A percentile compares a stretch with the other conserved stretches of the same genome.
Evolutionary conservation across 495 filamentous ascomycete species (phyloP).

Genomic region (Xylaria sp.): DNA sequence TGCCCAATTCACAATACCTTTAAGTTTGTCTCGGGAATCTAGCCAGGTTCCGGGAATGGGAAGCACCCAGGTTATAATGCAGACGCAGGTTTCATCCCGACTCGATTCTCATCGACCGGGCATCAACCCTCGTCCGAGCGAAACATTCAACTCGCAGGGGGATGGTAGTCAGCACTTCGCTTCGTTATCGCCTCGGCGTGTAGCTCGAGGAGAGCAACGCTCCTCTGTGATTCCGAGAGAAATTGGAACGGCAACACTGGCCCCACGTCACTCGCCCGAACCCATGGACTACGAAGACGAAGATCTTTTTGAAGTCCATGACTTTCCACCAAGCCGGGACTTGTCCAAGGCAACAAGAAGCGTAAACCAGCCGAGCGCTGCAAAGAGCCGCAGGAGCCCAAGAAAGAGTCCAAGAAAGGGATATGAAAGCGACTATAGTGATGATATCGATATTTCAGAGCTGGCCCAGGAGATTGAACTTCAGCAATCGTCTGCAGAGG

Average conservation of each 20-base stretch:
- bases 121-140: background rate
- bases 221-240: background rate
- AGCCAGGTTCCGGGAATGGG: conserved; percentile 44
- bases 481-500: conserved; percentile 43
- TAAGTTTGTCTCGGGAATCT: conserved; percentile 36
- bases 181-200: conserved; percentile 12
- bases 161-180: background rate
- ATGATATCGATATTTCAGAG: conserved; percentile 75
- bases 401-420: conserved; percentile 45
- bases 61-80: conserved; percentile 55
- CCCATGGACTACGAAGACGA: conserved; percentile 45
- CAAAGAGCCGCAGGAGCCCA: conserved; percentile 31
- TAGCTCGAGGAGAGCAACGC: background rate
- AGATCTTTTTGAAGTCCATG: conserved; percentile 44
- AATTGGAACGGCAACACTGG: background rate
- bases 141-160: conserved; percentile 8
- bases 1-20: conserved; percentile 19
- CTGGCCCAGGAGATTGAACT: conserved; percentile 64
- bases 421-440: conserved; percentile 69
- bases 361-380: conserved; percentile 34
- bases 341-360: conserved; percentile 40
- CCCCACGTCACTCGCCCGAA: conserved; percentile 11
- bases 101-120: background rate
- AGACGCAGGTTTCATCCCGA: conserved; percentile 49
- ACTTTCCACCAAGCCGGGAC: conserved; percentile 29